Evolutionary conservation across 2,329 filamentous ascomycete genomes (phyloP), one percentile per base, ranked within the genome.

Genomic region (Phialemonium atrogriseum): DNA sequence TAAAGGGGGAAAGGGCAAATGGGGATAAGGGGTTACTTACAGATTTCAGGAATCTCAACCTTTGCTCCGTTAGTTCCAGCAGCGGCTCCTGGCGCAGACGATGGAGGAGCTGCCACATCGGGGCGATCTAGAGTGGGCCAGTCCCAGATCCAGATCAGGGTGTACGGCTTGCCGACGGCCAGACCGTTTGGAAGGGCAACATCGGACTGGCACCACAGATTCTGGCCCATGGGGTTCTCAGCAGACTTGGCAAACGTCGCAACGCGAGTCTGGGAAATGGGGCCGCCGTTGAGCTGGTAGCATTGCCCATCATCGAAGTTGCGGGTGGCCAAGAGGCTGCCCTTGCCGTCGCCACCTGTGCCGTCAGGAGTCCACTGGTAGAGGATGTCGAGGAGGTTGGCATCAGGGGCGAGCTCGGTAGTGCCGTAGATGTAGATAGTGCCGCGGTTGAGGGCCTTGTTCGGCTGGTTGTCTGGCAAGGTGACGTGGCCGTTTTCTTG

Each of bases 81-180:
- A 9, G 27, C 11, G 3, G 27, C 27, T 19, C 27, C 27, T 8
- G 27, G 27, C 5, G 27, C 27, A n/a, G 27, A 28, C 4, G 27
- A 28, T 4, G 27, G 47, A 4, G 47, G 33, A 8, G 47, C 41
- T n/a, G 42, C 39, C 10, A 50, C 50, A 27, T 58, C 62, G 13
- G 47, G 50, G 11, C 56, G 51, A 21, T 42, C 53, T 50, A 76
- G 64, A 10, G 74, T 79, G 3, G 81, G 80, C 85, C 87, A 98
- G 56, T 94, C 82, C 91, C 91, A 96, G 27, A 95, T 80, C 89
- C 89, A 96, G 66, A 94, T 94, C 31, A 94, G 60, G 4, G 86
- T 89, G 54, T 88, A 84, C 17, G 70, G 68, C 18, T 77, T 71
- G 26, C 77, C 76, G 8, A 65, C 55, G n/a, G 69, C 56, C 27